A percentile compares a stretch with the other conserved stretches of the same genome.
phyloP scores from a whole-genome alignment of 164 flowering plant species.

The Vitis rotundifolia region DNA sequence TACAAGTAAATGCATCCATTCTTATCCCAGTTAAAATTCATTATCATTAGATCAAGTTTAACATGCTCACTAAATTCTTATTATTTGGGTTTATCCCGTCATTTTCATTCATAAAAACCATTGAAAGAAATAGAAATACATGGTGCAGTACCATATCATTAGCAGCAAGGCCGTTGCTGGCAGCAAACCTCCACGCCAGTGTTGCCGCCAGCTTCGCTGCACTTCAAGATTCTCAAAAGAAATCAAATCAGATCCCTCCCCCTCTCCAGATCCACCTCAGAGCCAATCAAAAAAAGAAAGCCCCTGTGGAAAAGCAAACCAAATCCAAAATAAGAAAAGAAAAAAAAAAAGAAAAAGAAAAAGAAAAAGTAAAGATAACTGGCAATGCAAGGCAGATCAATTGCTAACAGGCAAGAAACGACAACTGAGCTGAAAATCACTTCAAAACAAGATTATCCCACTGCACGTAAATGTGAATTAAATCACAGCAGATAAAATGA shows the following conservation, averaged over 20 bases:
- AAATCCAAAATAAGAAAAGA: not conserved
- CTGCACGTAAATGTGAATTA: no score
- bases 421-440: no score
- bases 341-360: slow-evolving; percentile 1
- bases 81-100: no score
- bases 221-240: slow-evolving; percentile 20
- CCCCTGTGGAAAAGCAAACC: slow-evolving; percentile 30
- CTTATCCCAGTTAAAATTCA: no score
- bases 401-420: no score
- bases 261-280: slow-evolving; percentile 41
- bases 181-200: slow-evolving; percentile 61
- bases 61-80: no score
- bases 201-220: slow-evolving; percentile 72
- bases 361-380: not conserved
- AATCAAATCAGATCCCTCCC: slow-evolving; percentile 20
- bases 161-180: slow-evolving; percentile 55
- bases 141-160: slow-evolving; percentile 55
- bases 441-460: no score
- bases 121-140: not conserved
- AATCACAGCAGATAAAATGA: no score
- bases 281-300: slow-evolving; percentile 17
- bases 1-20: no score
- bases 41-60: no score
- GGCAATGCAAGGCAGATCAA: no score
- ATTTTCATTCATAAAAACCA: no score